Conservation (phyloP, 2,329 filamentous ascomycete species). For the Hypoxylon sp. region DNA sequence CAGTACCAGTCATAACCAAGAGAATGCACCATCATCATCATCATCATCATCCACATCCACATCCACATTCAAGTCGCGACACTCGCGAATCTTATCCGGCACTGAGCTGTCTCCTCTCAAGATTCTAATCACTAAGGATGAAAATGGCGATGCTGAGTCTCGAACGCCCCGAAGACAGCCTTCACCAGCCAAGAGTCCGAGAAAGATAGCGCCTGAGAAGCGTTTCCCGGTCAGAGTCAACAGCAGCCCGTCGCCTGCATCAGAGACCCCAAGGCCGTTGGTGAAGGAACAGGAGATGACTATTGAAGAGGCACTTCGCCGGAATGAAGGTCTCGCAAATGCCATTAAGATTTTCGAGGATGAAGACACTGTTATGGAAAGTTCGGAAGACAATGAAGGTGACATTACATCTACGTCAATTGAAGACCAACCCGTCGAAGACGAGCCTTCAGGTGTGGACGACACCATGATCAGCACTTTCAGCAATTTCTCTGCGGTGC, state of each 20-base stretch:
- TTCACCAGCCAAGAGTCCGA: constrained; percentile 51
- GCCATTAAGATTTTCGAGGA: constrained; percentile 77
- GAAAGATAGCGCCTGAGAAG: constrained; percentile 67
- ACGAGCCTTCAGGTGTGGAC: constrained; percentile 69
- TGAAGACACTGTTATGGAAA: constrained; percentile 54
- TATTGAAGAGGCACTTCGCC: constrained; percentile 68
- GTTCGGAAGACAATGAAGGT: constrained; percentile 49
- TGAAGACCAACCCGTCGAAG: constrained; percentile 50
- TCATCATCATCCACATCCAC: constrained; percentile 51
- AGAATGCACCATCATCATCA: constrained; percentile 62
- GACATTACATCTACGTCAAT: constrained; percentile 53
- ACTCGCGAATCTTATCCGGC: constrained; percentile 71
- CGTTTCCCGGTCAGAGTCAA: constrained; percentile 74
- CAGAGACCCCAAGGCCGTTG: constrained; percentile 34
- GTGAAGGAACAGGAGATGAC: constrained; percentile 57
- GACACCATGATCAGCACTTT: constrained; percentile 86
- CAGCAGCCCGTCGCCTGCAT: constrained; percentile 41
- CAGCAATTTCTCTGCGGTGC: constrained; percentile 90
- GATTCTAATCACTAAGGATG: constrained; percentile 60
- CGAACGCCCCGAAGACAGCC: constrained; percentile 43
- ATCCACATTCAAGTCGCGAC: constrained; percentile 62
- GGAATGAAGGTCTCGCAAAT: constrained; percentile 70
- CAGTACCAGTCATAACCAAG: constrained; percentile 55
- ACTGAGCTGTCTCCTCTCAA: constrained; percentile 71
- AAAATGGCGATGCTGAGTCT: constrained; percentile 51